phyloP scores from a whole-genome alignment of 441 rosid genomes.

The Euphorbia corollata region DNA sequence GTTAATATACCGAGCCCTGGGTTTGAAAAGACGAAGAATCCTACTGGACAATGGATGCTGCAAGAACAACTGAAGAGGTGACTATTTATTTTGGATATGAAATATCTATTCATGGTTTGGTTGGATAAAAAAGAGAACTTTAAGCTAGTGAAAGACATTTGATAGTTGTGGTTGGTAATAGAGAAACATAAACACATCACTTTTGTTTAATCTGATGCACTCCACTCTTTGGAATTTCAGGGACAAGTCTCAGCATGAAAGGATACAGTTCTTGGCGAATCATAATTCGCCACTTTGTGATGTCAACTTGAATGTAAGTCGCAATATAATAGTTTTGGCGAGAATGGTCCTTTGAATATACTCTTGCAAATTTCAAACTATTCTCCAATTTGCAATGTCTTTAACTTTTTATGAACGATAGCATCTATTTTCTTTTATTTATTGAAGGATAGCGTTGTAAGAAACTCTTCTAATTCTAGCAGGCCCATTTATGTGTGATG shows the following conservation, averaged over 20 bases:
- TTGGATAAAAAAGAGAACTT: background rate
- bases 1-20: conserved; percentile 28
- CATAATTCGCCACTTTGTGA: conserved; percentile 58
- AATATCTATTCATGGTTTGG: too few relatives aligned
- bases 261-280: conserved; percentile 45
- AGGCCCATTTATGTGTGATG: background rate
- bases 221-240: conserved; percentile 40
- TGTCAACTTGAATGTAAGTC: conserved; percentile 62
- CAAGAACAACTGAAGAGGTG: conserved; percentile 64
- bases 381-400: background rate
- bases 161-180: background rate
- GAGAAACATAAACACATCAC: background rate
- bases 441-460: background rate
- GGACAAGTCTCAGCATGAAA: conserved; percentile 57
- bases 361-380: background rate
- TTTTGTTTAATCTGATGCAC: conserved; percentile 16
- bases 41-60: conserved; percentile 41
- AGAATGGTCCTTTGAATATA: background rate
- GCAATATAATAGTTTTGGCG: background rate
- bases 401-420: background rate
- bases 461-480: background rate
- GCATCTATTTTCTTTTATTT: background rate
- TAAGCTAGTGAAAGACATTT: background rate
- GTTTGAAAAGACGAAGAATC: conserved; percentile 37
- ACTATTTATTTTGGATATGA: background rate